Evolutionary conservation across 305 asterid genomes (phyloP).

Genomic region (Vinca major): DNA sequence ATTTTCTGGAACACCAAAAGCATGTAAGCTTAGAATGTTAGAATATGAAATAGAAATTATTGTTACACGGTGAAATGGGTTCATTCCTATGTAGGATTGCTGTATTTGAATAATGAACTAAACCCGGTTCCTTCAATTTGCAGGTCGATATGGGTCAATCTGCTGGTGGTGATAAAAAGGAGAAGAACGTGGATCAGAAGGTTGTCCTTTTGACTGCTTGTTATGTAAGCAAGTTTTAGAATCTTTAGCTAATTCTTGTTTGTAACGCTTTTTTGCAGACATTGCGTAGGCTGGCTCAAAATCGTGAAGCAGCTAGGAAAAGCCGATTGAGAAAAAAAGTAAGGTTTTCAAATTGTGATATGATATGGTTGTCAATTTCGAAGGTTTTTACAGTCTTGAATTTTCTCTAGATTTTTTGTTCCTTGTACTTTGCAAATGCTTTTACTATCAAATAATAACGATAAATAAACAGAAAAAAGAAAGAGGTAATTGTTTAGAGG

Average conservation of each 20-base stretch:
- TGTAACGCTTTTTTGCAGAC: slow-evolving; percentile 39
- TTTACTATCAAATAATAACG: not conserved
- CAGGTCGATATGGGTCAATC: slow-evolving; percentile 74
- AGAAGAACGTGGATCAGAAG: slow-evolving; percentile 67
- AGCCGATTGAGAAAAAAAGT: slow-evolving; percentile 94
- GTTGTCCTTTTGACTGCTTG: slow-evolving; percentile 25
- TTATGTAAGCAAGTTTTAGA: not conserved
- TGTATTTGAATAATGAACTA: slow-evolving; percentile 1
- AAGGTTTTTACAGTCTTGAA: not conserved
- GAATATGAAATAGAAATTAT: not conserved
- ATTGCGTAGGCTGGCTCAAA: slow-evolving; percentile 87
- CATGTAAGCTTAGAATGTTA: no score
- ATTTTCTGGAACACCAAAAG: not conserved
- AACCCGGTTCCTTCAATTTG: slow-evolving; percentile 8
- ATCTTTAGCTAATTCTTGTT: slow-evolving; percentile 7
- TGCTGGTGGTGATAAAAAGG: slow-evolving; percentile 70
- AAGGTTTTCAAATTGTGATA: slow-evolving; percentile 12
- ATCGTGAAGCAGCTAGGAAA: slow-evolving; percentile 98
- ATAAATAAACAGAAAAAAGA: no score
- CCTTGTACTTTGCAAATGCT: not conserved
- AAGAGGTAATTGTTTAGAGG: no score
- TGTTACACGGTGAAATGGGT: not conserved
- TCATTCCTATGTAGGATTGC: not conserved
- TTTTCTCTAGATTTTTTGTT: not conserved
- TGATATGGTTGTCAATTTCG: not conserved